Evolutionary conservation across 129 eudicot genomes (phyloP).

Genomic region (Erigeron canadensis): DNA sequence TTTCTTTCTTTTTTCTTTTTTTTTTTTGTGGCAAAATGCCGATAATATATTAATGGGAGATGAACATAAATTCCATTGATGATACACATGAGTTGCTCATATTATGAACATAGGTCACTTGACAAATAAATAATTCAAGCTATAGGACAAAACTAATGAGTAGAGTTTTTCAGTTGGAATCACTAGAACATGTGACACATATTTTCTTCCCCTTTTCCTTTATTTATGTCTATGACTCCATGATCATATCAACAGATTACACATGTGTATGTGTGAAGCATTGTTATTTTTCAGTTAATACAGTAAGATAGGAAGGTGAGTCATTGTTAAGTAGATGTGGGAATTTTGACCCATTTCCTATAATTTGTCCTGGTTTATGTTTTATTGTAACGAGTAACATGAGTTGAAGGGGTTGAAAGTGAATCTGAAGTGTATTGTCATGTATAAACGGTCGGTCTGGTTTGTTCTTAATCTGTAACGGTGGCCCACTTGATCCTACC

Average conservation of each 20-base stretch:
- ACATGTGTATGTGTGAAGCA: background rate
- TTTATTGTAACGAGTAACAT: background rate
- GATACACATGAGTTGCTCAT: too few relatives aligned
- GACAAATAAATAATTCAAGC: background rate
- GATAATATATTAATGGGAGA: too few relatives aligned
- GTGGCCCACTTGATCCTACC: too few relatives aligned
- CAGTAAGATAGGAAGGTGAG: background rate
- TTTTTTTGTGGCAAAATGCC: too few relatives aligned
- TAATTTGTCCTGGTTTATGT: background rate
- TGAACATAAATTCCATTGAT: too few relatives aligned
- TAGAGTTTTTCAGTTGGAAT: background rate
- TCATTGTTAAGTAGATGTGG: background rate
- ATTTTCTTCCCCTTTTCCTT: background rate
- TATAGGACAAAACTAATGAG: background rate
- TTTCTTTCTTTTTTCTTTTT: background rate
- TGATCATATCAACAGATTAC: background rate
- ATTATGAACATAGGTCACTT: too few relatives aligned
- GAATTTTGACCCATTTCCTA: background rate
- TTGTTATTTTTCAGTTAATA: background rate
- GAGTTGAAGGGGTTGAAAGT: background rate
- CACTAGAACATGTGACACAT: too few relatives aligned
- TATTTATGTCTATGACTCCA: background rate
- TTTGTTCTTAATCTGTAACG: background rate
- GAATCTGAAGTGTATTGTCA: background rate
- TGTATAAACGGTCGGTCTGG: background rate